Base-by-base conservation (phyloP, 2,329 filamentous ascomycete species). In the Penicillium sp. region DNA sequence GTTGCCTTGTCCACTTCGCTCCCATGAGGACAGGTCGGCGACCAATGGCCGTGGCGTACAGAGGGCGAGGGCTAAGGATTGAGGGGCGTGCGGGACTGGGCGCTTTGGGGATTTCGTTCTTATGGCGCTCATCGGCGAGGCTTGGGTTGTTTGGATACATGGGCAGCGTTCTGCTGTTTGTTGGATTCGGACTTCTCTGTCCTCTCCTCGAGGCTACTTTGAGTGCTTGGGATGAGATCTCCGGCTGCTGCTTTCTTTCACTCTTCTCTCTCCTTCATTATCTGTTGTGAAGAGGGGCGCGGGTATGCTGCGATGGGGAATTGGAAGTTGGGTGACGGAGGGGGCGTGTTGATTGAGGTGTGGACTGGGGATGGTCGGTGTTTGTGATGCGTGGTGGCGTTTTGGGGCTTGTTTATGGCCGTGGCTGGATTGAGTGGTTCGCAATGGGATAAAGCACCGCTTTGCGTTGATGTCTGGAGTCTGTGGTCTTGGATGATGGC, bases 41-140 rank as follows among this genome's bases (percentile, higher is more conserved):
- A 70, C 69, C 63, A 73, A 73, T 72, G 71, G 70, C 71, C 64
- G 63, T 64, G 70, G 70, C 65, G 58, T 49, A 73, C 31, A 43
- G 40, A 31, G 30, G 43, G 30, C 43, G 48, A 53, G 33, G 46
- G 54, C 41, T 38, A 29, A 14, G 13, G 30, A 41, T 12, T 46
- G 34, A 22, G 41, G n/a, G 42, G 18, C 35, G 27, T 13, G 3
- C 11, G 4, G 13, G 10, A 3, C 16, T 30, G 13, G n/a, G n/a
- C 12, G 6, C 35, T 8, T 18, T 41, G 34, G 25, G 35, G 22
- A 7, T 25, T 25, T 34, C 31, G 36, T 37, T 29, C 13, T 27
- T 19, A n/a, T 22, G 8, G 30, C 30, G 25, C 19, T 37, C 31
- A 42, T 29, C 27, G 27, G 9, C 19, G 19, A 8, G 40, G 14